These are phyloP conservation scores for Gymnopilus dilepis DNA, from an alignment of 768 basidiomycete species.

Conservation along the genomic window DNA sequence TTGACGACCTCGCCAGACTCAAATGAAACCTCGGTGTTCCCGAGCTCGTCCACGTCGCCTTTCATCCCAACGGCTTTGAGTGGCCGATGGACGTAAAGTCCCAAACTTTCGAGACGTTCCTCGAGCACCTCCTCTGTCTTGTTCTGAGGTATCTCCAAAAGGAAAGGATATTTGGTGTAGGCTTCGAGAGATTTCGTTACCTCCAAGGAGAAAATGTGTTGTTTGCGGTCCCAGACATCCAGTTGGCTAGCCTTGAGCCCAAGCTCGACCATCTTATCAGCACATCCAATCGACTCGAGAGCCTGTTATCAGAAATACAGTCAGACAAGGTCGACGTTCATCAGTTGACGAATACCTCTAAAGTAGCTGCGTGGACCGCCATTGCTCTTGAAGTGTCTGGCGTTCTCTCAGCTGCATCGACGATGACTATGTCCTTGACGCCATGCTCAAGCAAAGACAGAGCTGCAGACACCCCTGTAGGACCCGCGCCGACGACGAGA, in stretches of 20 bases:
- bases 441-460: conserved; percentile 5
- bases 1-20: conserved; percentile 11
- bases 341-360: not conserved
- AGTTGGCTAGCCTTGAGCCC: not conserved
- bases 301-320: not conserved
- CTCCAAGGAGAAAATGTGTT: not conserved
- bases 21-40: conserved; percentile 5
- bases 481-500: conserved; percentile 13
- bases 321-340: not conserved
- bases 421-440: conserved; percentile 5
- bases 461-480: conserved; percentile 10
- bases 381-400: conserved; percentile 10
- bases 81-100: not conserved
- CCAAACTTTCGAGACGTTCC: not conserved
- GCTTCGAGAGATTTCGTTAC: not conserved
- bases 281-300: conserved; percentile 8
- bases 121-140: conserved; percentile 5
- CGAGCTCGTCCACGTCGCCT: not conserved
- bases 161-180: conserved; percentile 5
- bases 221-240: not conserved
- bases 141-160: not conserved
- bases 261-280: conserved; percentile 6
- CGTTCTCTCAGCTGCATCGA: conserved; percentile 5
- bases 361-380: conserved; percentile 9
- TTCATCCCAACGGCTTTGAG: conserved; percentile 1